Conservation (phyloP, 2,329 filamentous ascomycete species). For the Penicillium hordei region DNA sequence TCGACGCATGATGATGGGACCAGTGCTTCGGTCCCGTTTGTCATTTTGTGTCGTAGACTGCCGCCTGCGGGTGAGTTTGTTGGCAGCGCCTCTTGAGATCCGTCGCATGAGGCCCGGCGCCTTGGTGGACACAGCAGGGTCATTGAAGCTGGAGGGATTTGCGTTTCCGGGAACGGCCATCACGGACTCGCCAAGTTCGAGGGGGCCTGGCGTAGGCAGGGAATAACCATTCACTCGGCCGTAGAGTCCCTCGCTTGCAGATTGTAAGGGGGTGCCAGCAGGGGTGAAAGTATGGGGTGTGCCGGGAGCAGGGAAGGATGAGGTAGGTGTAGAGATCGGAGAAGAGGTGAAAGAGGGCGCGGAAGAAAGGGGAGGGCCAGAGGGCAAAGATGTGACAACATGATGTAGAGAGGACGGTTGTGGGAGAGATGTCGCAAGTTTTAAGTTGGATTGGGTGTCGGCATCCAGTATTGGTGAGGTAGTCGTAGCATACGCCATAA, state of each 20-base stretch:
- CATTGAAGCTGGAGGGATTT: constrained; percentile 57
- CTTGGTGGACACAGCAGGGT: constrained; percentile 55
- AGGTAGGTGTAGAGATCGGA: constrained; percentile 32
- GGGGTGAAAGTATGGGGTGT: constrained; percentile 39
- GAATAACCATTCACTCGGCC: constrained; percentile 29
- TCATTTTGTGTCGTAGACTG: constrained; percentile 74
- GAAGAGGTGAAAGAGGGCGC: constrained; percentile 33
- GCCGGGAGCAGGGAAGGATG: constrained; percentile 27
- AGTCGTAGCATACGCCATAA: constrained; percentile 42
- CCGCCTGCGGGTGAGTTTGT: constrained; percentile 67
- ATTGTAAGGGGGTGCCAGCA: constrained; percentile 36
- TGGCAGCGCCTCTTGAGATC: constrained; percentile 76
- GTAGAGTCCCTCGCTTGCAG: constrained; percentile 35
- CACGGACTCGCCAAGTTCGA: constrained; percentile 73
- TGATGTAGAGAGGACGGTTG: constrained; percentile 38
- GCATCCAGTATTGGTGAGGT: constrained; percentile 39
- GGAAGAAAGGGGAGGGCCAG: constrained; percentile 27
- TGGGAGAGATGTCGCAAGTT: constrained; percentile 32
- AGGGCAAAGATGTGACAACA: constrained; percentile 35
- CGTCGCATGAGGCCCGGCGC: constrained; percentile 74
- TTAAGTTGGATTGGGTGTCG: constrained; percentile 39
- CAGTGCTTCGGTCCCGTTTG: constrained; percentile 82
- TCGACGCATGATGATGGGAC: constrained; percentile 81
- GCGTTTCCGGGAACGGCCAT: constrained; percentile 48
- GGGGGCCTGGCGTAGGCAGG: constrained; percentile 50